phyloP scores from a whole-genome alignment of 192 early-diverging fungal genomes.

The Diversispora eburnea region DNA sequence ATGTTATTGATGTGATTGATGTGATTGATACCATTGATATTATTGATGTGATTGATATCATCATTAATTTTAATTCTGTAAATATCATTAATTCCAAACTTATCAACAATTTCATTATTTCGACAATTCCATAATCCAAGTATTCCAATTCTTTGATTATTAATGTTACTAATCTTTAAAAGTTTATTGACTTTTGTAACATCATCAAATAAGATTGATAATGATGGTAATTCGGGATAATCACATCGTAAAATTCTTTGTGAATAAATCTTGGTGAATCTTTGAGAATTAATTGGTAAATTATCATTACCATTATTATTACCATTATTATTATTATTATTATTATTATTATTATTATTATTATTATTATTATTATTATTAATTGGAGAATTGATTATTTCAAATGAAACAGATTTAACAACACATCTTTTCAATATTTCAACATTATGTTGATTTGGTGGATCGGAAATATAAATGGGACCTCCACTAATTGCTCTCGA shows the following conservation, averaged over 20 bases:
- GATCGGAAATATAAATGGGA: conserved; percentile 55
- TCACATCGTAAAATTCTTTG: conserved; percentile 26
- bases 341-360: no score
- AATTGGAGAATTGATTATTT: neutral
- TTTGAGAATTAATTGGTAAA: neutral
- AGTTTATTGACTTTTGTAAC: conserved; percentile 14
- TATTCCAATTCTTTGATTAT: conserved; percentile 8
- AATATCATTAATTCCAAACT: neutral
- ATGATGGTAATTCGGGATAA: conserved; percentile 13
- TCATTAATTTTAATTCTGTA: neutral
- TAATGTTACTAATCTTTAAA: conserved; percentile 26
- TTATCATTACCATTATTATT: no score
- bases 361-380: no score
- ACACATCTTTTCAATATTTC: conserved; percentile 7
- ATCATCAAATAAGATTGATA: conserved; percentile 29
- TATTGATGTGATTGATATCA: no score
- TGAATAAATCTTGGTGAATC: neutral
- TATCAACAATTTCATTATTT: neutral
- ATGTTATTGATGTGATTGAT: no score
- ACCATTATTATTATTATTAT: no score
- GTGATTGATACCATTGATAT: neutral
- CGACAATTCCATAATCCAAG: conserved; percentile 29
- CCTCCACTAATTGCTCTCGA: conserved; percentile 51
- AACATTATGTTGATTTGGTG: conserved; percentile 22
- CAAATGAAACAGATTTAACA: neutral